Evolutionary conservation across 2,329 filamentous ascomycete genomes (phyloP).

Genomic region (Penicillium sp.): DNA sequence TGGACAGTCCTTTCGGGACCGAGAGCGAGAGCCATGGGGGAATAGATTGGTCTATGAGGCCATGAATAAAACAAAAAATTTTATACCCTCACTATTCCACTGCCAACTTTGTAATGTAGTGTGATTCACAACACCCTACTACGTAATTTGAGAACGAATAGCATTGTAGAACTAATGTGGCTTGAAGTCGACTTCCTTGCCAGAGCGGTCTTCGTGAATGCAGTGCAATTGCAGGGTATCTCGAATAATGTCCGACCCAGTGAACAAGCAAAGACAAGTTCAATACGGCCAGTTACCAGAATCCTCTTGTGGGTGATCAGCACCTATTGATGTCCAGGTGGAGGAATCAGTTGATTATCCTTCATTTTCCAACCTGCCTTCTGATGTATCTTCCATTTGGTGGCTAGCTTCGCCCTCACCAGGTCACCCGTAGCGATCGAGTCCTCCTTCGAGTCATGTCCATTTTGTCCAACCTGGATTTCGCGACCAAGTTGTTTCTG

Average conservation of each 20-base stretch:
- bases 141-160: too few relatives aligned
- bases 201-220: neutral
- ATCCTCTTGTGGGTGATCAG: neutral
- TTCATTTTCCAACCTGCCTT: constrained; percentile 66
- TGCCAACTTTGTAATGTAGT: too few relatives aligned
- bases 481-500: constrained; percentile 68
- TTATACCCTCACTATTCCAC: constrained; percentile 20
- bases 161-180: too few relatives aligned
- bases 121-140: too few relatives aligned
- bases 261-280: neutral
- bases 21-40: constrained; percentile 18
- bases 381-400: constrained; percentile 70
- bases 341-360: constrained; percentile 46
- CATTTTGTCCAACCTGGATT: constrained; percentile 72
- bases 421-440: constrained; percentile 86
- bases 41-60: constrained; percentile 23
- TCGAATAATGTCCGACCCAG: neutral
- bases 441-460: constrained; percentile 93
- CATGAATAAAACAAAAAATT: constrained; percentile 26
- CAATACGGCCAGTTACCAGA: neutral
- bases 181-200: neutral
- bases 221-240: constrained; percentile 2
- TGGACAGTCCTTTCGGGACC: constrained; percentile 14
- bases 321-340: constrained; percentile 22
- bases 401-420: constrained; percentile 68